A percentile compares a stretch with the other conserved stretches of the same genome.
Conservation (phyloP, 2,329 filamentous ascomycete species). For the Exophiala spinifera region DNA sequence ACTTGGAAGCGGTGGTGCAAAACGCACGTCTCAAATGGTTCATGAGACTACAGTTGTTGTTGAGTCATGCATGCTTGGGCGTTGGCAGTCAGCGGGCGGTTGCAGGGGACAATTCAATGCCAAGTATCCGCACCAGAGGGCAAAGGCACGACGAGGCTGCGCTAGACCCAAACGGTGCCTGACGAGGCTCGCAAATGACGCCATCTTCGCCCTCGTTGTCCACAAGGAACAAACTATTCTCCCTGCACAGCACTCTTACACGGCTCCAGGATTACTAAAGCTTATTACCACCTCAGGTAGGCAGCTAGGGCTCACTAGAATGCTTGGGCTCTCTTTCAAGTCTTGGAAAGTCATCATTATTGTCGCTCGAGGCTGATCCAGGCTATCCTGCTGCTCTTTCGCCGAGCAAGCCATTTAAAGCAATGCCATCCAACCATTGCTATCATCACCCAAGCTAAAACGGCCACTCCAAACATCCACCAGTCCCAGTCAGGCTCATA, state of each 20-base stretch:
- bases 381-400: not conserved
- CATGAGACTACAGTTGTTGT: constrained; percentile 13
- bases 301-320: too few relatives aligned
- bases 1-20: constrained; percentile 13
- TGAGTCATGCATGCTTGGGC: constrained; percentile 16
- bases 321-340: not conserved
- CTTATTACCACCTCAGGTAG: too few relatives aligned
- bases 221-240: too few relatives aligned
- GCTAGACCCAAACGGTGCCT: too few relatives aligned
- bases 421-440: constrained; percentile 1
- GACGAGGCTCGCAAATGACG: too few relatives aligned
- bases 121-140: not conserved
- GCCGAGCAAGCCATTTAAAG: constrained; percentile 8
- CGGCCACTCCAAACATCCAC: constrained; percentile 6
- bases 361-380: not conserved
- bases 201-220: too few relatives aligned
- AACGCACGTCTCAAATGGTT: constrained; percentile 18
- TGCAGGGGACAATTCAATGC: not conserved
- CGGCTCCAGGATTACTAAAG: too few relatives aligned
- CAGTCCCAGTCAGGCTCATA: constrained; percentile 7
- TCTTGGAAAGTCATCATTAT: not conserved
- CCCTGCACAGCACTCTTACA: too few relatives aligned
- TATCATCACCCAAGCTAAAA: constrained; percentile 6
- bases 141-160: too few relatives aligned
- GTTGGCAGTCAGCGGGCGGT: not conserved